Conservation (phyloP, 1,139 yeast genomes). For the Sugiyamaella xylanicola region DNA sequence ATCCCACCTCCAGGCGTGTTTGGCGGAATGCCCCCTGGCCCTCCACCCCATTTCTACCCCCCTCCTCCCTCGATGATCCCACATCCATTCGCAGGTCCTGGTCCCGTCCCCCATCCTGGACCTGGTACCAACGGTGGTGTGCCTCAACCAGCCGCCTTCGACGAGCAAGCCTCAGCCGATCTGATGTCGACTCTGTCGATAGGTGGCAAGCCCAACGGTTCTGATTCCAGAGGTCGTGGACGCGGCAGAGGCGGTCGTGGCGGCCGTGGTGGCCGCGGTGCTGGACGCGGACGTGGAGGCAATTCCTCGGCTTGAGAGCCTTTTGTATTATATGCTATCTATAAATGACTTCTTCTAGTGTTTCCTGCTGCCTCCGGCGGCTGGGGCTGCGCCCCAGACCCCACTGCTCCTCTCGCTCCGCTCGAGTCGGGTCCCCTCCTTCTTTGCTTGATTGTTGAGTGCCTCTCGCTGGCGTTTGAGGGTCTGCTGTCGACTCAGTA, state of each 20-base stretch:
- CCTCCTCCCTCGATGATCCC: slow-evolving; percentile 26
- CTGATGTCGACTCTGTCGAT: slow-evolving; percentile 38
- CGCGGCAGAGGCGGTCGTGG: slow-evolving; percentile 39
- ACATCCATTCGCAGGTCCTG: slow-evolving; percentile 22
- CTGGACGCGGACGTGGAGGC: slow-evolving; percentile 16
- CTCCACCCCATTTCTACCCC: slow-evolving; percentile 21
- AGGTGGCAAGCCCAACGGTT: slow-evolving; percentile 17
- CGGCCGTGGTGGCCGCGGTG: slow-evolving; percentile 24
- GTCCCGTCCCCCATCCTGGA: slow-evolving; percentile 21
- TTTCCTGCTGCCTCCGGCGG: not conserved
- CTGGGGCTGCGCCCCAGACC: not conserved
- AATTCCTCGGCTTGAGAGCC: slow-evolving; percentile 3
- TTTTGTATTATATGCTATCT: slow-evolving; percentile 10
- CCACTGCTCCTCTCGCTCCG: not conserved
- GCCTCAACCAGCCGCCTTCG: slow-evolving; percentile 31
- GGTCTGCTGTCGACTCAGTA: too few relatives aligned
- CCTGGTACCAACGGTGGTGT: slow-evolving; percentile 2
- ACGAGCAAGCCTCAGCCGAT: slow-evolving; percentile 38
- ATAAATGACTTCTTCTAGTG: not conserved
- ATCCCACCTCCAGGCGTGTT: slow-evolving; percentile 26
- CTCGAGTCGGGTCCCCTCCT: not conserved
- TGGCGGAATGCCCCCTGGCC: slow-evolving; percentile 23
- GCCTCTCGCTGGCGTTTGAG: too few relatives aligned
- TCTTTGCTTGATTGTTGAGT: not conserved
- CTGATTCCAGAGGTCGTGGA: slow-evolving; percentile 33